Evolutionary conservation across 306 rosid species (phyloP).

Genomic region (Cajanus cajan): DNA sequence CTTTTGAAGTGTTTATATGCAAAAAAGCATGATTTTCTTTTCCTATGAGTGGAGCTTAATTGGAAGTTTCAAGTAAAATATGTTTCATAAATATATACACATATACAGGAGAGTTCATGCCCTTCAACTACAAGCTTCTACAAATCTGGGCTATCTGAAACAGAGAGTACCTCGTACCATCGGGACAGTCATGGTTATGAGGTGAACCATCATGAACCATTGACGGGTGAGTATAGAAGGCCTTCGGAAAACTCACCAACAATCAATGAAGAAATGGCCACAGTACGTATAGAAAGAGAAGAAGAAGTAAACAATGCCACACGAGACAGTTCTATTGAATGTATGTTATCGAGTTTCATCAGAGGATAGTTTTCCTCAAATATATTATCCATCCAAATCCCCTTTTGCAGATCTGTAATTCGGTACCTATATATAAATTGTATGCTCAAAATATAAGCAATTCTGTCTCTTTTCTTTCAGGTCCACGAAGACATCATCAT

Average conservation of each 20-base stretch:
- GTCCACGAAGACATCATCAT: constrained; percentile 59
- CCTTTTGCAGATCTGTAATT: not conserved
- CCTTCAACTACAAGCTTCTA: constrained; percentile 55
- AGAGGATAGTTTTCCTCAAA: constrained; percentile 1
- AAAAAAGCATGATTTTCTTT: not conserved
- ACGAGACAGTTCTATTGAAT: constrained; percentile 51
- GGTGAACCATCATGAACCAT: constrained; percentile 41
- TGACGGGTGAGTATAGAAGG: constrained; percentile 51
- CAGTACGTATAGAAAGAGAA: constrained; percentile 35
- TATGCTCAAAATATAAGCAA: not conserved
- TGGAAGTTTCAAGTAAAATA: not conserved
- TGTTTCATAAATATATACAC: not conserved
- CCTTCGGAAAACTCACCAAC: constrained; percentile 43
- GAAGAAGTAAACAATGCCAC: constrained; percentile 38
- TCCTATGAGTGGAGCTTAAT: constrained; percentile 6
- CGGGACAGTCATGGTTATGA: constrained; percentile 47
- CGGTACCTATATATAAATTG: not conserved
- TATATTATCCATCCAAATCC: not conserved
- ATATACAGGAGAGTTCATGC: constrained; percentile 58
- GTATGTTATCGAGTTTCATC: constrained; percentile 39
- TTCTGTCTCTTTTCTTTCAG: constrained; percentile 41
- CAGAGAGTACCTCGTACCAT: constrained; percentile 42
- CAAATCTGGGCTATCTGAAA: constrained; percentile 63
- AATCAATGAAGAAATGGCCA: constrained; percentile 38
- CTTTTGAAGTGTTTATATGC: not conserved